A percentile compares a stretch with the other conserved stretches of the same genome.
Evolutionary conservation across 192 early-diverging fungal genomes (phyloP).

Genomic region (Podila epicladia): DNA sequence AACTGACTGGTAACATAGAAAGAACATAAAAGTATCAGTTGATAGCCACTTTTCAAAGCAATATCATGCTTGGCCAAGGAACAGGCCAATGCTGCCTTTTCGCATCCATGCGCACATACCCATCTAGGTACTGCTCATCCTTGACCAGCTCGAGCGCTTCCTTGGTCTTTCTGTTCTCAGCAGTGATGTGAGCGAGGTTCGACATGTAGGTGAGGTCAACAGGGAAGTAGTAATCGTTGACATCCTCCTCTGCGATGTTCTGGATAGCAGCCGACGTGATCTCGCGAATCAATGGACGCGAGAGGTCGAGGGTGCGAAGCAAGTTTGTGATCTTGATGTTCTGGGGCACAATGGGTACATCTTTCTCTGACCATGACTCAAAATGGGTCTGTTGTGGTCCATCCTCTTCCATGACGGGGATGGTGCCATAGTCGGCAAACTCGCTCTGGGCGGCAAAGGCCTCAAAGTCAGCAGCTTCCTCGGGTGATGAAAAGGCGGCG

Average conservation of each 20-base stretch:
- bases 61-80: conserved; percentile 26
- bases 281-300: conserved; percentile 58
- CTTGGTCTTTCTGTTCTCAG: conserved; percentile 55
- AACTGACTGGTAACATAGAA: conserved; percentile 20
- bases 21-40: neutral
- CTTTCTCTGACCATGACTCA: conserved; percentile 12
- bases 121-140: conserved; percentile 24
- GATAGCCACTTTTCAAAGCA: neutral
- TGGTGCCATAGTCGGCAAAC: neutral
- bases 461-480: neutral
- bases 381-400: conserved; percentile 1
- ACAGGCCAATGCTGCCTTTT: neutral
- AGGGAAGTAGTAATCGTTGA: conserved; percentile 60
- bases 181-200: conserved; percentile 52
- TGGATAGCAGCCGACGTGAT: conserved; percentile 51
- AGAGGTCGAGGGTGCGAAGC: conserved; percentile 70
- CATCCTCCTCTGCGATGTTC: conserved; percentile 53
- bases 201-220: conserved; percentile 31
- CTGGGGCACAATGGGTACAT: conserved; percentile 39
- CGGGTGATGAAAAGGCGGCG: conserved; percentile 1
- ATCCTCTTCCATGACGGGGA: neutral
- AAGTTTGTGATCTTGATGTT: conserved; percentile 66
- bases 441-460: conserved; percentile 2
- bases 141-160: conserved; percentile 38
- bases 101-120: conserved; percentile 5